Evolutionary conservation across 768 basidiomycete genomes (phyloP).

Genomic region (Favolaschia claudopus): DNA sequence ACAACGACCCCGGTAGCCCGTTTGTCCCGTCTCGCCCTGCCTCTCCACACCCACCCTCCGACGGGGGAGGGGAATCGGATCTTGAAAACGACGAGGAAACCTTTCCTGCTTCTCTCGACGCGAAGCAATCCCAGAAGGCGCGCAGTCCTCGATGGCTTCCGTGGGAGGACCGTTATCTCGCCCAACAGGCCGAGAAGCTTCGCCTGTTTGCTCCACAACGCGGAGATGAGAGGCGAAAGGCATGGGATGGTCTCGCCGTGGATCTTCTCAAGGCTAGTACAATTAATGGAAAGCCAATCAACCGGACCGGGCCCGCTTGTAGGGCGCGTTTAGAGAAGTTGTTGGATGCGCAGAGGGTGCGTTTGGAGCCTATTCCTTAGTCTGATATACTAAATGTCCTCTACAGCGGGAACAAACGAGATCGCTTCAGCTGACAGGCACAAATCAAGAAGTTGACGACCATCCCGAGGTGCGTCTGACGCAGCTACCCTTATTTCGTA

Average conservation of each 20-base stretch:
- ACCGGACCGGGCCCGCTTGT: background rate
- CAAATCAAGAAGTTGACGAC: conserved; percentile 8
- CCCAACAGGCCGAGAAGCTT: background rate
- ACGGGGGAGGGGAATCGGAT: background rate
- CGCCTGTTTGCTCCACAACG: background rate
- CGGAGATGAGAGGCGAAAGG: background rate
- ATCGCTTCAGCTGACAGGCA: conserved; percentile 10
- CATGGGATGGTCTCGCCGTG: background rate
- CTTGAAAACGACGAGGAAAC: too few relatives aligned
- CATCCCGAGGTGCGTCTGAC: conserved; percentile 4
- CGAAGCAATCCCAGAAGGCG: background rate
- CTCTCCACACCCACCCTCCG: background rate
- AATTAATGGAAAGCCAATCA: background rate
- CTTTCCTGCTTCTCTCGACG: background rate
- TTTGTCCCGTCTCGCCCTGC: background rate
- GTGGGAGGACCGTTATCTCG: conserved; percentile 1
- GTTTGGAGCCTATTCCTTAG: too few relatives aligned
- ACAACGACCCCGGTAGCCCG: too few relatives aligned
- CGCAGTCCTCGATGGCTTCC: background rate
- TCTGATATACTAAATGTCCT: too few relatives aligned
- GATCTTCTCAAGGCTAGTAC: background rate
- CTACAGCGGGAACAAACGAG: conserved; percentile 9
- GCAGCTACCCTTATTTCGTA: background rate
- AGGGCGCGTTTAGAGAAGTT: background rate
- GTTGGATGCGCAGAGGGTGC: too few relatives aligned